Evolutionary conservation across 345 rosid genomes (phyloP).

Genomic region (Barbarea vulgaris): DNA sequence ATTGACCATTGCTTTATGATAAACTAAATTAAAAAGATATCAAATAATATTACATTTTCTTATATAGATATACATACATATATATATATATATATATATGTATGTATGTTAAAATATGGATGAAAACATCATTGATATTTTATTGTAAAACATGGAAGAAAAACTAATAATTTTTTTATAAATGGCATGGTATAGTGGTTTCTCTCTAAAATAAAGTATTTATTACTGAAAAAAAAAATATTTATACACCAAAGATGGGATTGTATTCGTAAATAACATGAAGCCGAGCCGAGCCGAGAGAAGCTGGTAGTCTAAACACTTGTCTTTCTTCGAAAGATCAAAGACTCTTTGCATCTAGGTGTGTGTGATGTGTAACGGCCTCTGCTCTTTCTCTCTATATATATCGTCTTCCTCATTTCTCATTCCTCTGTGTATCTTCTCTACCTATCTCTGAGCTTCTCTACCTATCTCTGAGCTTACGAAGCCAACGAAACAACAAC

Average conservation of each 20-base stretch:
- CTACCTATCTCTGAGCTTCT: conserved; percentile 6
- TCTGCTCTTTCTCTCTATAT: conserved; percentile 11
- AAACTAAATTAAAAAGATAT: too few species aligned
- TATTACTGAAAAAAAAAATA: neutral
- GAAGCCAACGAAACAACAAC: neutral
- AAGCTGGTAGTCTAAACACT: neutral
- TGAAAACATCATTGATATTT: too few species aligned
- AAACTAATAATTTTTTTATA: neutral
- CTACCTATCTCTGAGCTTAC: neutral
- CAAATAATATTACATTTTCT: too few species aligned
- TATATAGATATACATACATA: too few species aligned
- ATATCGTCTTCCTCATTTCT: conserved; percentile 9
- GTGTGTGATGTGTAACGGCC: conserved; percentile 29
- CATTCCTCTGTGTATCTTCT: conserved; percentile 22
- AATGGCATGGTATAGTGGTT: neutral
- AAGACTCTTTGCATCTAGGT: conserved; percentile 13
- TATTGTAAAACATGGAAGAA: neutral
- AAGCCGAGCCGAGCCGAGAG: conserved; percentile 34
- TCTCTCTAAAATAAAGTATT: neutral
- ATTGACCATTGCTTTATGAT: too few species aligned
- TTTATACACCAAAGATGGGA: neutral
- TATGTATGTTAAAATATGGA: neutral
- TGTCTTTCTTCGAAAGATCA: conserved; percentile 19
- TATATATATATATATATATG: too few species aligned
- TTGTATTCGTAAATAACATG: neutral